phyloP scores from a whole-genome alignment of 495 filamentous ascomycete genomes.

The Aspergillus heteromorphus region DNA sequence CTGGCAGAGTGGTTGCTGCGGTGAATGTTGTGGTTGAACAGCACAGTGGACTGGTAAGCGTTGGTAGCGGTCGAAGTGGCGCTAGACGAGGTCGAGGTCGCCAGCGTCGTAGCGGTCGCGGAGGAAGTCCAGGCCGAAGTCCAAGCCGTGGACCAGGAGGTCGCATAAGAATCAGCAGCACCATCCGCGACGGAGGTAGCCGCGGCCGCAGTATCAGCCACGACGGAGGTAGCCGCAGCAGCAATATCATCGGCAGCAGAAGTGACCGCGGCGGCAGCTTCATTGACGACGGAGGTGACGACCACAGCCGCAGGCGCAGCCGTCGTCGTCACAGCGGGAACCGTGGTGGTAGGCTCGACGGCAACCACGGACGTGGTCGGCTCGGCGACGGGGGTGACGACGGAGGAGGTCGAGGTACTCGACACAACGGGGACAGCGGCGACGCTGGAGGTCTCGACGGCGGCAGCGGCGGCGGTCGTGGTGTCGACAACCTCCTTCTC shows the following conservation, averaged over 20 bases:
- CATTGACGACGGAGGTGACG: background rate
- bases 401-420: constrained; percentile 3
- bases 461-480: constrained; percentile 1
- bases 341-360: background rate
- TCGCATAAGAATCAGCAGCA: too few relatives aligned
- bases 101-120: constrained; percentile 22
- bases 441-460: background rate
- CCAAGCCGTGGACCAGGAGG: constrained; percentile 8
- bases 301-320: background rate
- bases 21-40: constrained; percentile 80
- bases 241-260: constrained; percentile 9
- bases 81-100: constrained; percentile 23
- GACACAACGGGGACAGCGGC: background rate
- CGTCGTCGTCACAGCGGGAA: background rate
- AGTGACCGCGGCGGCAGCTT: too few relatives aligned
- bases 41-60: constrained; percentile 41
- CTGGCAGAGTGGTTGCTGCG: constrained; percentile 74
- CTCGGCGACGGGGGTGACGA: background rate
- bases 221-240: constrained; percentile 3
- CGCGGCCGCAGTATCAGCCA: background rate
- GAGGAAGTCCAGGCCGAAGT: constrained; percentile 19
- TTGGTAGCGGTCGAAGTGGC: constrained; percentile 18
- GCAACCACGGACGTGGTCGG: background rate
- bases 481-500: constrained; percentile 10
- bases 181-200: too few relatives aligned